phyloP scores from a whole-genome alignment of 768 basidiomycete species.

The Lyophyllum decastes region DNA sequence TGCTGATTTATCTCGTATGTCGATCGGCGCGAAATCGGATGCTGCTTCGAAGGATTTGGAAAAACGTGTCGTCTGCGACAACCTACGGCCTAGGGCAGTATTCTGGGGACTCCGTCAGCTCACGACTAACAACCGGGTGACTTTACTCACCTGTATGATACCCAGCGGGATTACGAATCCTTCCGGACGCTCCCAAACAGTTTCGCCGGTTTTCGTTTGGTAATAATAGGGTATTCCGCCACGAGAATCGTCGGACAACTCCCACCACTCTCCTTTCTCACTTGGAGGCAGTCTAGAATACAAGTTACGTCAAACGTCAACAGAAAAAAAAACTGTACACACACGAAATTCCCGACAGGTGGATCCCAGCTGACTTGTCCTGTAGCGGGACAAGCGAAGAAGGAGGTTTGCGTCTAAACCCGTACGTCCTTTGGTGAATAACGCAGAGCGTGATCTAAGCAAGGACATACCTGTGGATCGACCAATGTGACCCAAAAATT shows the following conservation, averaged over 20 bases:
- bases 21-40: conserved; percentile 4
- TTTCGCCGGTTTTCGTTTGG: conserved; percentile 88
- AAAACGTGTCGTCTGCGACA: conserved; percentile 58
- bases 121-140: conserved; percentile 3
- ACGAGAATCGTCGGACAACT: conserved; percentile 80
- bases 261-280: conserved; percentile 94
- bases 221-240: conserved; percentile 91
- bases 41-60: conserved; percentile 33
- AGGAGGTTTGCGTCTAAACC: conserved; percentile 58
- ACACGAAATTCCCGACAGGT: conserved; percentile 88
- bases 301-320: conserved; percentile 16
- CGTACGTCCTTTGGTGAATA: background rate
- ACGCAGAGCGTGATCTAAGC: background rate
- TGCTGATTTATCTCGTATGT: conserved; percentile 14
- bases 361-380: conserved; percentile 94
- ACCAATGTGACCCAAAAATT: conserved; percentile 95
- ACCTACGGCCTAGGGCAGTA: conserved; percentile 68
- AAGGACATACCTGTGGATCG: conserved; percentile 74
- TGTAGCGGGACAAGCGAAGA: conserved; percentile 92
- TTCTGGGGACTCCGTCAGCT: conserved; percentile 43
- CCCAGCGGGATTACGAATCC: conserved; percentile 92
- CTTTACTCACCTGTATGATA: conserved; percentile 69
- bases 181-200: conserved; percentile 89
- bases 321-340: conserved; percentile 30
- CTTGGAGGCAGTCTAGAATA: conserved; percentile 72